Evolutionary conservation across 306 rosid species (phyloP), one percentile per base, ranked within the genome.

Genomic region (Clitoria ternatea): DNA sequence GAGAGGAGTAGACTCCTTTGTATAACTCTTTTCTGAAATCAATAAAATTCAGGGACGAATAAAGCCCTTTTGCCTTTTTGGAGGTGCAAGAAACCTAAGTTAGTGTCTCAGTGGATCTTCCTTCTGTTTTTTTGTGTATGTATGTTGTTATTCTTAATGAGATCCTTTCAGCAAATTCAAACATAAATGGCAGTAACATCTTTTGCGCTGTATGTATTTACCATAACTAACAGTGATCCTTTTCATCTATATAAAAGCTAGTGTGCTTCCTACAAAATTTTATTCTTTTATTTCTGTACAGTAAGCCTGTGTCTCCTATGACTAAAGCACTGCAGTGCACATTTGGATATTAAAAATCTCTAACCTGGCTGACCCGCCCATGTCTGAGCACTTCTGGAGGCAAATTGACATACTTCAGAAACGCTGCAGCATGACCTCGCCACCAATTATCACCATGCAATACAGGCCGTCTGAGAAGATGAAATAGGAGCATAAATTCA

Each of bases 351-450:
- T 55, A 47, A 55, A 74, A 78, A 74, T 67, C 37, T 52, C 69
- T 81, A 44, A 90, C 98, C 98, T 92, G 98, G 75, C 73, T 92
- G 70, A 92, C 90, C 75, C 96, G 85, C 60, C 98, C 98, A 59
- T 81, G 85, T 59, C 96, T 84, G 52, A 92, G 91, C 23, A 78
- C 92, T 48, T 86, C 88, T 29, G 98, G 91, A 40, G 96, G 81
- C 76, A 92, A 79, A 45, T 88, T 65, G 6, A 80, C 83, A 76
- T 90, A 85, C 79, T 85, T 88, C 42, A 92, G 76, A 82, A 90
- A 92, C 57, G 98, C 98, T 6, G 96, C 88, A 22, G 98, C 96
- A 85, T 92, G 96, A 53, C 98, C 98, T 72, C 98, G 85, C 96
- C 94, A 86, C 91, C 96, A 92, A 81, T 92, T 92, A 88, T 92